These are phyloP conservation scores for Casuarina equisetifolia DNA, from an alignment of 306 rosid species.

Conservation along the genomic window DNA sequence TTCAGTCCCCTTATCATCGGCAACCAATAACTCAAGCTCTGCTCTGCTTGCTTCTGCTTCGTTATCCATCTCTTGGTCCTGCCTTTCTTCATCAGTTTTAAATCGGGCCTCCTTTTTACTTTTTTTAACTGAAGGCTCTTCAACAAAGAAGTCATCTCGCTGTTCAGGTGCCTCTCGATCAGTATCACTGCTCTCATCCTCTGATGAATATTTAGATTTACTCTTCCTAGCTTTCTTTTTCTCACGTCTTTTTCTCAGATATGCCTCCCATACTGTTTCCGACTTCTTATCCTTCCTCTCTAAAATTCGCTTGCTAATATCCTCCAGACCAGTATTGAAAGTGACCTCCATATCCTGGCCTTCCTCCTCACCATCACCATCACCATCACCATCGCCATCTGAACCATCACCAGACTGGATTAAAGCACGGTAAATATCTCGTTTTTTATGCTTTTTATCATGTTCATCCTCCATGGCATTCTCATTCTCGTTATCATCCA, in stretches of 20 bases:
- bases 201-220: conserved; percentile 61
- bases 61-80: conserved; percentile 33
- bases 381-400: conserved; percentile 69
- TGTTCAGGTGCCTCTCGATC: conserved; percentile 55
- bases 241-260: conserved; percentile 65
- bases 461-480: conserved; percentile 36
- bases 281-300: conserved; percentile 78
- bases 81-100: conserved; percentile 34
- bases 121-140: conserved; percentile 60
- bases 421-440: conserved; percentile 58
- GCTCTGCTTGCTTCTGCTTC: conserved; percentile 62
- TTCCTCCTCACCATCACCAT: conserved; percentile 52
- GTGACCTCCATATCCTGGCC: conserved; percentile 90
- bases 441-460: conserved; percentile 47
- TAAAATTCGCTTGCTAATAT: conserved; percentile 73
- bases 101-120: conserved; percentile 40
- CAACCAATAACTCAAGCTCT: conserved; percentile 92
- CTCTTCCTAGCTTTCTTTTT: conserved; percentile 67
- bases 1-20: conserved; percentile 68
- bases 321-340: conserved; percentile 85
- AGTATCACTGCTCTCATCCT: conserved; percentile 58
- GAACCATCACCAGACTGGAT: conserved; percentile 56
- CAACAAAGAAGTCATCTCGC: conserved; percentile 74
- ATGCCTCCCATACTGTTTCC: conserved; percentile 81
- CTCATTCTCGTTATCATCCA: conserved; percentile 48